Conservation (phyloP, 805 yeast species). For the Starmerella roubikii region DNA sequence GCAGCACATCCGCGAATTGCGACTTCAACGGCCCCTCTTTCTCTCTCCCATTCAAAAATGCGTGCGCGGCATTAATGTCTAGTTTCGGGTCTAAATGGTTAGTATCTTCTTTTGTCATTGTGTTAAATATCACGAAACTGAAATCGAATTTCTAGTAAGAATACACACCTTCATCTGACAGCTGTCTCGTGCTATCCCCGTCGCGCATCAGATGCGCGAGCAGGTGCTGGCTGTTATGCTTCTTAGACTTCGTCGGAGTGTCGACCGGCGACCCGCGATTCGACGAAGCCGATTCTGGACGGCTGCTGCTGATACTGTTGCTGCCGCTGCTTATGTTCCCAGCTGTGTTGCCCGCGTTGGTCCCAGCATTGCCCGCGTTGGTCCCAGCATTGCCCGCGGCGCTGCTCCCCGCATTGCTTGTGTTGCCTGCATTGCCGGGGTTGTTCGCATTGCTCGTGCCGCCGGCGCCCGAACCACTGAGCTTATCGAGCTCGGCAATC, state of each 20-base stretch:
- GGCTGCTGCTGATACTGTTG: too few species aligned
- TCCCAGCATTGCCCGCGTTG: neutral
- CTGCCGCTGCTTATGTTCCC: too few species aligned
- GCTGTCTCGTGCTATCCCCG: constrained; percentile 20
- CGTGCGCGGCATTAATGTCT: neutral
- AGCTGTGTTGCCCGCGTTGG: neutral
- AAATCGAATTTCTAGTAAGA: constrained; percentile 6
- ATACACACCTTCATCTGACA: constrained; percentile 21
- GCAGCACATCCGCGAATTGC: constrained; percentile 7
- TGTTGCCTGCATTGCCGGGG: neutral
- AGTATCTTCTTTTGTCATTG: constrained; percentile 1
- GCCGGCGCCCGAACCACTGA: too few species aligned
- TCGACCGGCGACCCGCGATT: neutral
- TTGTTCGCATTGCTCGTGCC: neutral
- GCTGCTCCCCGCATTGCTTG: too few species aligned
- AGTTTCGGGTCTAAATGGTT: constrained; percentile 3
- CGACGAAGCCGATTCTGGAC: neutral
- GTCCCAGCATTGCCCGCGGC: neutral
- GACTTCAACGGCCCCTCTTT: neutral
- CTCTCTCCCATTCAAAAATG: neutral
- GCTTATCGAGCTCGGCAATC: constrained; percentile 13
- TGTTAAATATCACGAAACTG: neutral
- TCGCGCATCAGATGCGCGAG: constrained; percentile 77
- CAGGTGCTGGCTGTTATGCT: constrained; percentile 55
- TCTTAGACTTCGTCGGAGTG: constrained; percentile 40